Evolutionary conservation across 192 early-diverging fungal species (phyloP).

Genomic region (Borealophlyctis nickersoniae): DNA sequence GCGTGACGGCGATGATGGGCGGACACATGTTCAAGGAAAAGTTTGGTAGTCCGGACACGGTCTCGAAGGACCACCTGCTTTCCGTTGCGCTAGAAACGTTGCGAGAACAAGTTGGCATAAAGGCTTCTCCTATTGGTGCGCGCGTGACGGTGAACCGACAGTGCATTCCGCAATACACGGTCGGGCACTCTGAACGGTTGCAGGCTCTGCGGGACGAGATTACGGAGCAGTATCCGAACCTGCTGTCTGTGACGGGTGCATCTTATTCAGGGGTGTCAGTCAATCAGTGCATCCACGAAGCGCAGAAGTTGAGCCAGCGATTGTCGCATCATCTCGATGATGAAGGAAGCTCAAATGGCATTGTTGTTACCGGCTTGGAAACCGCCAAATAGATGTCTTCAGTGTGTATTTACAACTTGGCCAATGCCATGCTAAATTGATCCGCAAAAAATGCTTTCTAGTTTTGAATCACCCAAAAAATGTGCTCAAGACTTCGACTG

Average conservation of each 20-base stretch:
- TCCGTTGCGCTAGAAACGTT: constrained; percentile 55
- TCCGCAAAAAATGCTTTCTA: too few species aligned
- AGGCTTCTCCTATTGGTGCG: constrained; percentile 38
- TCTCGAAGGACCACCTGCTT: constrained; percentile 29
- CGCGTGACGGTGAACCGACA: constrained; percentile 57
- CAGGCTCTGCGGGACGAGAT: constrained; percentile 55
- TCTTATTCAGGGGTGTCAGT: constrained; percentile 83
- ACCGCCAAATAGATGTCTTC: too few species aligned
- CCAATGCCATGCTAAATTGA: too few species aligned
- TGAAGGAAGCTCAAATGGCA: too few species aligned
- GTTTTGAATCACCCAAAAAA: too few species aligned
- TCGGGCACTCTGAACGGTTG: constrained; percentile 74
- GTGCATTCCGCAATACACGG: constrained; percentile 88
- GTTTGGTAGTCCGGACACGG: constrained; percentile 44
- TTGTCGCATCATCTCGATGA: too few species aligned
- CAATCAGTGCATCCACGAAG: constrained; percentile 56
- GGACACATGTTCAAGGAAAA: constrained; percentile 67
- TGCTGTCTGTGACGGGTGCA: constrained; percentile 72
- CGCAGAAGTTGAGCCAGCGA: constrained; percentile 4
- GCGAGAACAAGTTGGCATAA: constrained; percentile 58
- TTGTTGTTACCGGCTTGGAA: too few species aligned
- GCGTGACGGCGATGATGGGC: constrained; percentile 90
- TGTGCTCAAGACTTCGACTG: too few species aligned
- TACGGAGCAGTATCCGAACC: constrained; percentile 43
- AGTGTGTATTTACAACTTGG: too few species aligned